A percentile compares a stretch with the other conserved stretches of the same genome.
Conservation (phyloP, 148 eudicot species). For the Dysphania ambrosioides region DNA sequence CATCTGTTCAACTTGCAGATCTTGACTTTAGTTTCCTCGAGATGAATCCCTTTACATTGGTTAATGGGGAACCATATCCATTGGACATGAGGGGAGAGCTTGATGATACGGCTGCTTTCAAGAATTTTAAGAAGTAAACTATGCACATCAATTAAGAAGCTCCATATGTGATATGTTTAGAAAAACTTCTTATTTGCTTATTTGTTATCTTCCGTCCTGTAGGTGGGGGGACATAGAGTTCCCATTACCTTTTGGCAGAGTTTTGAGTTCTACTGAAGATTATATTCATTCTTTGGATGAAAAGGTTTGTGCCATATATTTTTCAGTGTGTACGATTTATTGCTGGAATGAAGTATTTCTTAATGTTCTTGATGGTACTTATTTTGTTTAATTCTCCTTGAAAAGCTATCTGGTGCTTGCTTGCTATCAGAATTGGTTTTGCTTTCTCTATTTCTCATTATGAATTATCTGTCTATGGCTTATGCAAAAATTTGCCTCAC, state of each 20-base stretch:
- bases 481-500: background rate
- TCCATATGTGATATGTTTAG: background rate
- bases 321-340: background rate
- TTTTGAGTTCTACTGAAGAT: conserved; percentile 70
- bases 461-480: background rate
- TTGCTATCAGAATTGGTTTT: background rate
- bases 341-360: background rate
- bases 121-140: conserved; percentile 66
- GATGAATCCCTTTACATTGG: conserved; percentile 80
- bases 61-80: conserved; percentile 63
- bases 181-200: background rate
- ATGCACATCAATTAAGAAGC: background rate
- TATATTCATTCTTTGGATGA: conserved; percentile 77
- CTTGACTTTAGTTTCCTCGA: conserved; percentile 70
- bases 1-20: conserved; percentile 32
- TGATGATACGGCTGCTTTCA: conserved; percentile 79
- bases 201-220: conserved; percentile 6
- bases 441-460: background rate
- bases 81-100: conserved; percentile 80
- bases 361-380: background rate
- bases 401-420: background rate
- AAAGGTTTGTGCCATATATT: conserved; percentile 41
- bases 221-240: conserved; percentile 87
- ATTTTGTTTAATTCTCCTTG: background rate
- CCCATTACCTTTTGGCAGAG: conserved; percentile 90